Base-by-base conservation (phyloP, 805 yeast species). In the Wickerhamiella musiphila region DNA sequence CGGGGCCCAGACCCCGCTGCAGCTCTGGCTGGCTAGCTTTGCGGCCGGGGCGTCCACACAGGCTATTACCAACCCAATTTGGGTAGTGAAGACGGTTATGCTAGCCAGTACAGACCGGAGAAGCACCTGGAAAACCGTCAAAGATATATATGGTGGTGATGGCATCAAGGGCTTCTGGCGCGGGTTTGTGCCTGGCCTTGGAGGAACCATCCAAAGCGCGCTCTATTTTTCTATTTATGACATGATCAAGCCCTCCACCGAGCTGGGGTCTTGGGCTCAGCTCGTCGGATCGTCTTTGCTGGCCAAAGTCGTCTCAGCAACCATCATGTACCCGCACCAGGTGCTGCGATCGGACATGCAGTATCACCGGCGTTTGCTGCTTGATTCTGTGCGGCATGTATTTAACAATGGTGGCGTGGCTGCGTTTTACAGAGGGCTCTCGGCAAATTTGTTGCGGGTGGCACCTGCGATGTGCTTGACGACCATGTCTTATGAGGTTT, bases 381-480 rank as follows among this genome's bases (percentile, higher is more conserved):
- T 39, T 6, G 42, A 42, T 2, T 62, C 71, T 7, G 44, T 62
- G 2, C 32, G 26, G 8, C 45, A 51, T 11, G 57, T 79, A 2
- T 61, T 63, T 43, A 23, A 27, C 1, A 46, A 48, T 2, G 78
- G 73, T 35, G 86, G 90, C 0, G 8, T 68, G 4, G 39, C 45
- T 9, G 94, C 83, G 0, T 76, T 84, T 38, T 90, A 90, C 51
- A 74, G 77, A 42, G 98, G 98, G 0, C 53, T 90, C 12, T 55
- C 70, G 2, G 76, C 93, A 2, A 84, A 83, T 41, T 48, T 86
- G 12, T 36, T 78, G 2, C 60, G 96, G 29, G 94, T 86, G 1
- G 63, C 90, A 4, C 98, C 98, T 0, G 83, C 94, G 1, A 84
- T 95, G 4, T 78, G 94, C 48, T 67, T 84, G 9, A 90, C 96